Evolutionary conservation across 495 filamentous ascomycete genomes (phyloP).

Genomic region (Peziza echinospora): DNA sequence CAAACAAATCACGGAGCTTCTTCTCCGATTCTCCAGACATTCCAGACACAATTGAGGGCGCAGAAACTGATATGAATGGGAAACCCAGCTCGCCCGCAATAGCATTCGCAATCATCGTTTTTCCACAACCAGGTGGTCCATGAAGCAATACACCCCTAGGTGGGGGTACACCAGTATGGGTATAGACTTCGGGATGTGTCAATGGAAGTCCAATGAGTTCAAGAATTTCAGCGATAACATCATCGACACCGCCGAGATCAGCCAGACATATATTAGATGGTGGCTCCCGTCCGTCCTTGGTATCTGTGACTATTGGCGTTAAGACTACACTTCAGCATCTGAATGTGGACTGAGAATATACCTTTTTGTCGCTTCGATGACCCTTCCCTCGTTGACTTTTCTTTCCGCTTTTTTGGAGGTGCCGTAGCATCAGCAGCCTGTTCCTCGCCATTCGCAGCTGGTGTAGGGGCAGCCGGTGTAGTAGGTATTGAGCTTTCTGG

Average conservation of each 20-base stretch:
- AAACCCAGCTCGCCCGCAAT: conserved; percentile 70
- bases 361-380: conserved; percentile 12
- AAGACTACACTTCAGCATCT: conserved; percentile 25
- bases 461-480: too few species aligned
- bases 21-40: conserved; percentile 97
- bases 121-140: conserved; percentile 86
- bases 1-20: conserved; percentile 73
- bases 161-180: conserved; percentile 47
- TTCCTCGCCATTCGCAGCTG: neutral
- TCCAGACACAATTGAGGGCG: conserved; percentile 71
- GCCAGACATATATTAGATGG: conserved; percentile 54
- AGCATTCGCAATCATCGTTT: conserved; percentile 82
- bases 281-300: conserved; percentile 29
- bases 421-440: conserved; percentile 5
- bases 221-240: conserved; percentile 53
- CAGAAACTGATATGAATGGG: conserved; percentile 72
- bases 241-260: conserved; percentile 71
- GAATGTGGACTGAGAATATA: conserved; percentile 18
- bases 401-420: conserved; percentile 3
- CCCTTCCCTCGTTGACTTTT: conserved; percentile 8
- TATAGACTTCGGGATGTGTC: conserved; percentile 34
- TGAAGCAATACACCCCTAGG: conserved; percentile 80
- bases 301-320: conserved; percentile 10
- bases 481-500: too few species aligned
- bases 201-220: conserved; percentile 69